Evolutionary conservation across 2,329 filamentous ascomycete genomes (phyloP).

Genomic region (Lomentospora prolificans): DNA sequence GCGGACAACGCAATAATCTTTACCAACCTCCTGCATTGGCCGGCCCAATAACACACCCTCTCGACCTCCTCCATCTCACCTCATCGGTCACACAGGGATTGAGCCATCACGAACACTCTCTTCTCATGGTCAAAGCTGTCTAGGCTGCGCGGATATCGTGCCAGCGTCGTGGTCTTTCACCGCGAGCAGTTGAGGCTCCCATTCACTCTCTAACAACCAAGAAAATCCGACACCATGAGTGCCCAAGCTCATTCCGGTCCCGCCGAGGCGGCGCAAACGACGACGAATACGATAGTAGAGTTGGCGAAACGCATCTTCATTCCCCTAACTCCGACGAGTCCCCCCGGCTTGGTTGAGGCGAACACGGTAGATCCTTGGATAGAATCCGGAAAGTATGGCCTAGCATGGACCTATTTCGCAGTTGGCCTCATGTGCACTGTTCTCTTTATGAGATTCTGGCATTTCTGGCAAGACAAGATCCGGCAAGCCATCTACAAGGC

Average conservation of each 20-base stretch:
- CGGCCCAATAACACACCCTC: not conserved
- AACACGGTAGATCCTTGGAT: constrained; percentile 67
- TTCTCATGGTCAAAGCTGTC: not conserved
- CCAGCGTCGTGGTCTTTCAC: not conserved
- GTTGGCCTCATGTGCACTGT: constrained; percentile 60
- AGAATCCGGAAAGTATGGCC: constrained; percentile 73
- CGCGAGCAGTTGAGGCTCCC: not conserved
- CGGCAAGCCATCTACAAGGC: constrained; percentile 83
- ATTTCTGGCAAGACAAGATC: constrained; percentile 89
- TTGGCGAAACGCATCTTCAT: constrained; percentile 49
- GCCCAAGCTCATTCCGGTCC: not conserved
- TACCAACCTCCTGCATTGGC: not conserved
- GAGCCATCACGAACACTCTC: not conserved
- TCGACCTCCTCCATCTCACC: not conserved
- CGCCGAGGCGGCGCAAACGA: not conserved
- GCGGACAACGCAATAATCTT: not conserved
- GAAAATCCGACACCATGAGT: not conserved
- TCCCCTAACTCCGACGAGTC: constrained; percentile 48
- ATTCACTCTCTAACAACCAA: not conserved
- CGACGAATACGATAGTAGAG: constrained; percentile 4
- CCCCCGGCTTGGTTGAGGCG: constrained; percentile 51
- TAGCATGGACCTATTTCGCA: constrained; percentile 84
- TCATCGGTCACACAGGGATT: not conserved
- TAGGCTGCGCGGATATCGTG: not conserved
- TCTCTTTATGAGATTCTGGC: constrained; percentile 64